These are phyloP conservation scores for Barbarea vulgaris DNA, from an alignment of 345 rosid species.

Conservation along the genomic window DNA sequence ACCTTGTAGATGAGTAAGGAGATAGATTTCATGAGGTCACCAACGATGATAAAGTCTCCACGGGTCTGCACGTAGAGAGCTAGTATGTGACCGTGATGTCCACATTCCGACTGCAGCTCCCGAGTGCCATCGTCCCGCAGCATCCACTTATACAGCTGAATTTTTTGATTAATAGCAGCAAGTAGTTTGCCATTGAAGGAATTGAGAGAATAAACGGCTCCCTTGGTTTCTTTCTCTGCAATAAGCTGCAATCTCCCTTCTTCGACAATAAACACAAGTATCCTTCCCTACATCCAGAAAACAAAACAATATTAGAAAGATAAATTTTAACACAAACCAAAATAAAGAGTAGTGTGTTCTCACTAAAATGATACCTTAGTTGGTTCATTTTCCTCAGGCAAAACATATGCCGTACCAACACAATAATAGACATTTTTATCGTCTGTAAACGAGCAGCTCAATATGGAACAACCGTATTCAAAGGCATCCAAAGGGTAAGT, in stretches of 20 bases:
- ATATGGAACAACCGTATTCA: conserved; percentile 89
- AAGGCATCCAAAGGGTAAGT: conserved; percentile 79
- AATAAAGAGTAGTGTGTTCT: neutral
- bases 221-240: conserved; percentile 91
- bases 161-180: conserved; percentile 91
- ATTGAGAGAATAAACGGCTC: conserved; percentile 82
- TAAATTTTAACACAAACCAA: neutral
- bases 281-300: conserved; percentile 65
- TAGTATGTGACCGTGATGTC: conserved; percentile 89
- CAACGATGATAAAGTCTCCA: conserved; percentile 93
- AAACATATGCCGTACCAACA: conserved; percentile 92
- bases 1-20: conserved; percentile 90
- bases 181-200: conserved; percentile 92
- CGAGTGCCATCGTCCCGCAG: conserved; percentile 82
- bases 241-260: conserved; percentile 87
- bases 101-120: conserved; percentile 89
- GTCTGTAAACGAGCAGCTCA: conserved; percentile 88
- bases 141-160: conserved; percentile 95
- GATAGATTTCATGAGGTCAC: conserved; percentile 95
- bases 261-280: conserved; percentile 82
- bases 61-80: conserved; percentile 92
- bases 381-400: conserved; percentile 90
- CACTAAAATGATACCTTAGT: conserved; percentile 58
- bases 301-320: neutral
- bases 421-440: conserved; percentile 81